Evolutionary conservation across 1,139 yeast species (phyloP), one percentile per base, ranked within the genome.

Genomic region (Geotrichum klebahnii): DNA sequence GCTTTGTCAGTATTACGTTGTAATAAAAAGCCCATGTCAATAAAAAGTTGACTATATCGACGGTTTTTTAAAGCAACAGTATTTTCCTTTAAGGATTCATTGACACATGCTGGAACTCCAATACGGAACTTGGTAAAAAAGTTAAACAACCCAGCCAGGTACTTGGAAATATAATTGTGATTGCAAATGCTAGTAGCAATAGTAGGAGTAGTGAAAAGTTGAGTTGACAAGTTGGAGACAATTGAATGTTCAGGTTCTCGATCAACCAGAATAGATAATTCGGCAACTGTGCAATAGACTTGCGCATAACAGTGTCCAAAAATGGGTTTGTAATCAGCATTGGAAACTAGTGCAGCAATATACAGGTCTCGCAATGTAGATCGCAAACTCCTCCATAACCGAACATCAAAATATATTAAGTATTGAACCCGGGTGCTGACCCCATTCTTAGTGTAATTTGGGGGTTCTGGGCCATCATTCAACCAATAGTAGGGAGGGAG

Each of bases 161-260:
- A 77, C 48, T 82, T 73, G n/a, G 84, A 74, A 24, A 86, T 66
- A 54, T 84, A 89, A 24, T 90, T 90, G 61, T 82, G 86, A 41
- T 73, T 69, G 1, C 83, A 76, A 22, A 88, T 79, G 44, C 81
- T 71, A 0, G 90, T 77, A 1, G 96, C 85, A 56, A 84, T 83
- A 0, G 83, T 72, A 0, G 96, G 92, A 46, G 94, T 83, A 1
- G 96, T 88, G 63, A 88, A 88, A 8, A 90, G 71, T 64, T 92
- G 97, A 1, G 96, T 84, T 0, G 96, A 84, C 20, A 92, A 63
- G 6, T 81, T 75, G 29, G 83, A 74, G 79, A 89, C 80, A 20
- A 88, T 74, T 37, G 89, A 84, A 55, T 78, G 73, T 58, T 90
- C 96, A 0, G 95, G 92, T 55, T 89, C 97, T 45, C 90, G 72